These are phyloP conservation scores for Cyclocybe cylindracea DNA, from an alignment of 768 basidiomycete genomes.

Conservation along the genomic window DNA sequence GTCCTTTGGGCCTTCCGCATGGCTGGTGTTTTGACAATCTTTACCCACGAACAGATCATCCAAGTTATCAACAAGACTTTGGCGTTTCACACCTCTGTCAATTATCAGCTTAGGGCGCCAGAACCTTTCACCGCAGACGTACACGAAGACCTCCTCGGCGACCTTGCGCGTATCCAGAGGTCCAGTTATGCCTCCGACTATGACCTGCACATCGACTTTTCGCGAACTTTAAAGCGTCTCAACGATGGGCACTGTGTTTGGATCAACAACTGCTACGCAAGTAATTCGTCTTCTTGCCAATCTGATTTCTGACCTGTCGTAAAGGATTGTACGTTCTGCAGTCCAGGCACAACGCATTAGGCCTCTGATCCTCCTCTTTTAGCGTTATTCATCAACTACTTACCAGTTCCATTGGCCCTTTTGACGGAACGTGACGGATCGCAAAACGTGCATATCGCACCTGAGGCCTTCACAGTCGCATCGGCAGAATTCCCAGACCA, in stretches of 20 bases:
- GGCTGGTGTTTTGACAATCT: neutral
- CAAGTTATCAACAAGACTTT: constrained; percentile 59
- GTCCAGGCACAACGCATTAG: neutral
- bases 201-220: constrained; percentile 60
- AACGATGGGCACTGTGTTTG: constrained; percentile 62
- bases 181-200: constrained; percentile 51
- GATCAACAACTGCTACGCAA: constrained; percentile 52
- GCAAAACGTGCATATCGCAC: constrained; percentile 55
- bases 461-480: constrained; percentile 54
- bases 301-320: neutral
- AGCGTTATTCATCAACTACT: constrained; percentile 48
- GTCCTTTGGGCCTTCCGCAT: neutral
- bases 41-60: constrained; percentile 42
- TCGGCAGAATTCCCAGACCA: constrained; percentile 55
- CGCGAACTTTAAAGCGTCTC: constrained; percentile 51
- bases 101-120: constrained; percentile 58
- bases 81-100: constrained; percentile 65
- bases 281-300: neutral
- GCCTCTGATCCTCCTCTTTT: neutral
- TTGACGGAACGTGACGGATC: constrained; percentile 43
- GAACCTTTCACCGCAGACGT: constrained; percentile 53
- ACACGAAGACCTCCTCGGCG: constrained; percentile 54
- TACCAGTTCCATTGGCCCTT: constrained; percentile 50
- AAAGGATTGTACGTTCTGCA: constrained; percentile 38
- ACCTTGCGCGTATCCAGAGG: constrained; percentile 48